These are phyloP conservation scores for Plantago lanceolata DNA, from an alignment of 305 asterid species.

Conservation along the genomic window DNA sequence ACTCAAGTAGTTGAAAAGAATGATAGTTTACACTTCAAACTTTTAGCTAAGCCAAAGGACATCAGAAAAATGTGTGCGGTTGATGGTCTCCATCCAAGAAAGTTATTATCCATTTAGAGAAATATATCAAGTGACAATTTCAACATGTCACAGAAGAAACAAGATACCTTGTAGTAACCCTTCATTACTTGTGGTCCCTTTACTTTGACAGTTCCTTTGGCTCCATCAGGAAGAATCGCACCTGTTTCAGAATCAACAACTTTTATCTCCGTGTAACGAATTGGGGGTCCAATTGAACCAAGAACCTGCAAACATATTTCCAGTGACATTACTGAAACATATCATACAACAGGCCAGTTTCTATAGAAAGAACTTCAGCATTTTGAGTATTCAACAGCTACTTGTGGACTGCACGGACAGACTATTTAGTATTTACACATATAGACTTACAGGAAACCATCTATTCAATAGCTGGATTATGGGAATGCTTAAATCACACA, in stretches of 20 bases:
- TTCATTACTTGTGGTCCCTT: conserved; percentile 91
- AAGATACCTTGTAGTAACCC: conserved; percentile 80
- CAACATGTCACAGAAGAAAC: not conserved
- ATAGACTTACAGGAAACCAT: too few relatives aligned
- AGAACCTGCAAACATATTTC: conserved; percentile 60
- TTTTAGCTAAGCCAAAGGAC: too few relatives aligned
- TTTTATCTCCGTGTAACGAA: conserved; percentile 63
- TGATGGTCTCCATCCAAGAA: too few relatives aligned
- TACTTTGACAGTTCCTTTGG: conserved; percentile 76
- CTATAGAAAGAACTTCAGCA: conserved; percentile 8
- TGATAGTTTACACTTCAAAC: too few relatives aligned
- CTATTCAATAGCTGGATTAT: too few relatives aligned
- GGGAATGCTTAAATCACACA: too few relatives aligned
- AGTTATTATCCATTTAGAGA: not conserved
- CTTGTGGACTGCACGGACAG: conserved; percentile 7
- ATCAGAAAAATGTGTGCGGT: too few relatives aligned
- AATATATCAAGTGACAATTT: not conserved
- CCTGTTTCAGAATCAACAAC: conserved; percentile 76
- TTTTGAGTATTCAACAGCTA: conserved; percentile 13
- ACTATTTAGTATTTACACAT: not conserved
- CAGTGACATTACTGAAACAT: conserved; percentile 19
- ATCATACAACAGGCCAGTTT: conserved; percentile 20
- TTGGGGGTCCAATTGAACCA: conserved; percentile 83
- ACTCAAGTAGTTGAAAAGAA: too few relatives aligned
- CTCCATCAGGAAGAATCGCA: conserved; percentile 63